These are phyloP conservation scores for Aspergillus fijiensis DNA, from an alignment of 2,329 filamentous ascomycete genomes.

Conservation along the genomic window DNA sequence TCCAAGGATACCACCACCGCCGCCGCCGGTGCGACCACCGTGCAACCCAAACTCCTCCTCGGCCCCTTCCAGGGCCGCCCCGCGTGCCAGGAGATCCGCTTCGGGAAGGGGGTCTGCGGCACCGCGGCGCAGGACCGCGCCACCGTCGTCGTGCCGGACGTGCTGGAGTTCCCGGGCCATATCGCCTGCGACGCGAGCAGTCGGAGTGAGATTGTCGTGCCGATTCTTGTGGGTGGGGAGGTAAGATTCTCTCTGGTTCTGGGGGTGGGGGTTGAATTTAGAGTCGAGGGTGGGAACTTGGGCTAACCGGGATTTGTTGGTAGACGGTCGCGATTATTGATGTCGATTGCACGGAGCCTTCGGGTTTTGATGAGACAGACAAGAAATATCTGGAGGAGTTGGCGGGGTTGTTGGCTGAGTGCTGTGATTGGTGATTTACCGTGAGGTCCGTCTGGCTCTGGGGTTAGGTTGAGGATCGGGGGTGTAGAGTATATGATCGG, in stretches of 20 bases:
- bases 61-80: slow-evolving; percentile 52
- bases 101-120: slow-evolving; percentile 50
- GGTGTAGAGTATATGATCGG: not conserved
- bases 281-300: not conserved
- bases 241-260: slow-evolving; percentile 26
- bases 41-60: slow-evolving; percentile 35
- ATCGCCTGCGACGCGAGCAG: slow-evolving; percentile 52
- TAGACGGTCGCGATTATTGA: slow-evolving; percentile 52
- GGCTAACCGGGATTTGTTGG: slow-evolving; percentile 2
- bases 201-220: slow-evolving; percentile 52
- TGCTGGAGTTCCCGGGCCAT: slow-evolving; percentile 47
- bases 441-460: too few species aligned
- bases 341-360: slow-evolving; percentile 45
- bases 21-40: not conserved
- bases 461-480: too few species aligned
- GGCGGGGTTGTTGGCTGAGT: slow-evolving; percentile 39
- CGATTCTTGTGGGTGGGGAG: slow-evolving; percentile 43
- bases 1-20: slow-evolving; percentile 19
- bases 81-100: slow-evolving; percentile 49
- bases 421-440: slow-evolving; percentile 42
- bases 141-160: slow-evolving; percentile 46
- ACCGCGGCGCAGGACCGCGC: slow-evolving; percentile 41
- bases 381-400: slow-evolving; percentile 44
- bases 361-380: slow-evolving; percentile 48
- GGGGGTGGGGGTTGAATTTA: not conserved